Evolutionary conservation across 164 flowering plant species (phyloP).

Genomic region (Hamamelis virginiana): DNA sequence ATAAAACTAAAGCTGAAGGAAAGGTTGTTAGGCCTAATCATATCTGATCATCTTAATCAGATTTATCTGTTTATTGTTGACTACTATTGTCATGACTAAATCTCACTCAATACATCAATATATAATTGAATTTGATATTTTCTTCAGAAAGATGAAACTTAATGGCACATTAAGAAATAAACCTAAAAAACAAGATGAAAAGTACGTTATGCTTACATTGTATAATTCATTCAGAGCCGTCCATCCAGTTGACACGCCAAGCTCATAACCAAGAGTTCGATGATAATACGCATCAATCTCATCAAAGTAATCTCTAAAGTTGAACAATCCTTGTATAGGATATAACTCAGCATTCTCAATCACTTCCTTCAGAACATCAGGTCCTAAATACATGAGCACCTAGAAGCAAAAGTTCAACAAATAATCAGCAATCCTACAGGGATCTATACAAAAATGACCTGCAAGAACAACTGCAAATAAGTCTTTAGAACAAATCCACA

Average conservation of each 20-base stretch:
- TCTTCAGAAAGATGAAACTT: too few relatives aligned
- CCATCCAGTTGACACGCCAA: constrained; percentile 95
- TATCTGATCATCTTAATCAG: too few relatives aligned
- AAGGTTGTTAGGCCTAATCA: too few relatives aligned
- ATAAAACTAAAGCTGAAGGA: too few relatives aligned
- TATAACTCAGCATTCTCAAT: constrained; percentile 80
- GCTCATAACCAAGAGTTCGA: constrained; percentile 55
- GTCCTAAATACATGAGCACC: constrained; percentile 84
- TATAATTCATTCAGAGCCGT: constrained; percentile 55
- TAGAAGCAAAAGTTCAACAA: constrained; percentile 17
- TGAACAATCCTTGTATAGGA: constrained; percentile 82
- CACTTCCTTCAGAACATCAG: constrained; percentile 56
- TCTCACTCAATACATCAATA: too few relatives aligned
- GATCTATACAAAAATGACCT: too few relatives aligned
- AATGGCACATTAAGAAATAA: not conserved
- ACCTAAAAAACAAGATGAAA: not conserved
- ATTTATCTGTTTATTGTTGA: too few relatives aligned
- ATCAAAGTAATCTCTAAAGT: constrained; percentile 63
- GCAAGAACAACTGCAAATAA: too few relatives aligned
- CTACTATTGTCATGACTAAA: too few relatives aligned
- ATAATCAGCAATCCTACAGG: constrained; percentile 1
- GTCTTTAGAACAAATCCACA: too few relatives aligned
- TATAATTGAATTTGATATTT: too few relatives aligned
- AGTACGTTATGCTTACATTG: constrained; percentile 48
- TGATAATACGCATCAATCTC: constrained; percentile 89